These are phyloP conservation scores for Candida incommunis DNA, from an alignment of 805 yeast species.

Conservation along the genomic window DNA sequence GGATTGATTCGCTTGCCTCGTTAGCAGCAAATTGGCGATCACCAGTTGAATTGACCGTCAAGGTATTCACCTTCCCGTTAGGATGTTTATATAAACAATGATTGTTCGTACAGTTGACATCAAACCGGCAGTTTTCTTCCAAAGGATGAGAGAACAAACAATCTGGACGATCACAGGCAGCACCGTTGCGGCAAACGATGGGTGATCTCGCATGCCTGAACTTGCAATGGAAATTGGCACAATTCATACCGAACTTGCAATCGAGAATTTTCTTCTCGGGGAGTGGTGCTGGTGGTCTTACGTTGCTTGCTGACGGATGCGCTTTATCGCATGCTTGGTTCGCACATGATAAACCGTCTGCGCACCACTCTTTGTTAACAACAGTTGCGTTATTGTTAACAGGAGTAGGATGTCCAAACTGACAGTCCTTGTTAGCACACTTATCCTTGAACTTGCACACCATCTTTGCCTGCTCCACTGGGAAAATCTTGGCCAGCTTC, in stretches of 20 bases:
- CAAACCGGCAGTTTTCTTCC: conserved; percentile 67
- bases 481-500: conserved; percentile 18
- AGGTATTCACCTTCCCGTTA: too few species aligned
- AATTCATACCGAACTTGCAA: conserved; percentile 64
- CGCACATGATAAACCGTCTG: conserved; percentile 48
- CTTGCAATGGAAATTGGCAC: conserved; percentile 68
- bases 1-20: not conserved
- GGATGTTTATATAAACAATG: conserved; percentile 68
- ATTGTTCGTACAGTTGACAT: conserved; percentile 52
- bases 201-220: conserved; percentile 71
- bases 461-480: conserved; percentile 29
- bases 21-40: conserved; percentile 58
- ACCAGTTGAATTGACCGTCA: conserved; percentile 27
- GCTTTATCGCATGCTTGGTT: conserved; percentile 55
- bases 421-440: conserved; percentile 69
- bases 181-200: conserved; percentile 71
- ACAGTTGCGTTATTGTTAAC: conserved; percentile 64
- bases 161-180: conserved; percentile 61
- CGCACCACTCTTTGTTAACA: conserved; percentile 60
- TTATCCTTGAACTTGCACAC: conserved; percentile 64
- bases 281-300: conserved; percentile 18
- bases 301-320: conserved; percentile 63
- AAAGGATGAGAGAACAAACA: conserved; percentile 78
- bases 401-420: conserved; percentile 87
- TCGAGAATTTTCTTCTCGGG: conserved; percentile 53